Evolutionary conservation across 805 yeast species (phyloP).

Genomic region (Limtongozyma cylindracea): DNA sequence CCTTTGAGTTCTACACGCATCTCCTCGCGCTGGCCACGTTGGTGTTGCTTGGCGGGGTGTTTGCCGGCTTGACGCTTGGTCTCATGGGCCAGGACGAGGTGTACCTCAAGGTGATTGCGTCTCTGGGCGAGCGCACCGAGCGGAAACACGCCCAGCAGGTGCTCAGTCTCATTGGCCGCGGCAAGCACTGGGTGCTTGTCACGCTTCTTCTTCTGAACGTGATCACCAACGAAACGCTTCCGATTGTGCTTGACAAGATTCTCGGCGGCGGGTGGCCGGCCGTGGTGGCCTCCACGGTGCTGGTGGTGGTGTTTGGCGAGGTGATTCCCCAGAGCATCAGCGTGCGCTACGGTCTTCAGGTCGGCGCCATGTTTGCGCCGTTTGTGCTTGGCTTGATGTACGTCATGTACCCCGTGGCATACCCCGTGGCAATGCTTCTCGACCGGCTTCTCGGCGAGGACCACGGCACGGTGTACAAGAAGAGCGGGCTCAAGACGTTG

Average conservation of each 20-base stretch:
- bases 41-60: conserved; percentile 67
- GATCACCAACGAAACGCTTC: conserved; percentile 82
- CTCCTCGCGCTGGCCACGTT: conserved; percentile 26
- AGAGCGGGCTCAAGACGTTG: conserved; percentile 77
- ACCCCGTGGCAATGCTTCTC: conserved; percentile 63
- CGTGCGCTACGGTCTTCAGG: conserved; percentile 77
- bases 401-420: conserved; percentile 73
- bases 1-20: conserved; percentile 22
- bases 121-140: conserved; percentile 60
- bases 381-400: conserved; percentile 74
- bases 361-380: conserved; percentile 80
- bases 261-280: conserved; percentile 98
- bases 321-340: conserved; percentile 87
- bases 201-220: conserved; percentile 71
- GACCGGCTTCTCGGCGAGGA: conserved; percentile 80
- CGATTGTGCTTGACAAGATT: conserved; percentile 78
- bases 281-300: conserved; percentile 75
- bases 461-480: conserved; percentile 86
- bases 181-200: conserved; percentile 92
- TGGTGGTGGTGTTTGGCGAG: conserved; percentile 88
- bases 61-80: conserved; percentile 85
- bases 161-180: conserved; percentile 41
- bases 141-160: conserved; percentile 48
- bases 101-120: conserved; percentile 68
- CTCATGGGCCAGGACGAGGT: conserved; percentile 98